phyloP scores from a whole-genome alignment of 306 rosid species.

The Prunus dulcis region DNA sequence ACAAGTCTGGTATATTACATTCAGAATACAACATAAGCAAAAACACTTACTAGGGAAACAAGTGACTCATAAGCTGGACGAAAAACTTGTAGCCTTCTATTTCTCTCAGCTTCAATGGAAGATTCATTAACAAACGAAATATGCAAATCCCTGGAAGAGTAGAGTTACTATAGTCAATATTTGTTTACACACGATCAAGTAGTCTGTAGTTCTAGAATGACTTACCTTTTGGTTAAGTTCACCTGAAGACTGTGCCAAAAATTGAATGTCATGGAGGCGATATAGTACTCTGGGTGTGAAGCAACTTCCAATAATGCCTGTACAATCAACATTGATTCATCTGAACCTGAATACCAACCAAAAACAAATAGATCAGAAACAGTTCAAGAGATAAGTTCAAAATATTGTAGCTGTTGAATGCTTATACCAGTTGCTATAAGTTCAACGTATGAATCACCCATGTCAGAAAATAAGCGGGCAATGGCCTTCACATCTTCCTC shows the following conservation, averaged over 20 bases:
- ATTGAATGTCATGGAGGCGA: constrained; percentile 94
- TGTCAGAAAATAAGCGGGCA: constrained; percentile 96
- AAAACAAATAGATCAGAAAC: constrained; percentile 18
- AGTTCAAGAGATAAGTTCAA: neutral
- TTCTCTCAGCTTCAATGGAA: constrained; percentile 84
- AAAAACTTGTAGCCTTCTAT: constrained; percentile 77
- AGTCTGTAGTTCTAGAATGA: constrained; percentile 11
- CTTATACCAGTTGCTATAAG: constrained; percentile 80
- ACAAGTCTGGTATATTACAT: constrained; percentile 11
- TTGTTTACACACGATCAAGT: constrained; percentile 20
- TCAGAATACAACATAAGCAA: constrained; percentile 3
- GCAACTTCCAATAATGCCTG: constrained; percentile 98
- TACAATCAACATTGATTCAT: constrained; percentile 85
- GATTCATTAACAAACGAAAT: constrained; percentile 62
- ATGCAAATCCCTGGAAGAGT: constrained; percentile 66
- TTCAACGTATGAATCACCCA: constrained; percentile 98
- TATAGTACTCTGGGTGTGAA: constrained; percentile 89
- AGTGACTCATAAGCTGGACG: constrained; percentile 93
- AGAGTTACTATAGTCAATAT: constrained; percentile 26
- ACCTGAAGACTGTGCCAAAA: constrained; percentile 98
- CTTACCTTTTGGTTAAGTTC: constrained; percentile 81
- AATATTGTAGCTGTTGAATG: neutral
- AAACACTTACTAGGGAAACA: constrained; percentile 80
- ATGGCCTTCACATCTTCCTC: constrained; percentile 99
- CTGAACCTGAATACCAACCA: constrained; percentile 61